phyloP scores from a whole-genome alignment of 2,329 filamentous ascomycete species.

The Bipolaris victoriae region DNA sequence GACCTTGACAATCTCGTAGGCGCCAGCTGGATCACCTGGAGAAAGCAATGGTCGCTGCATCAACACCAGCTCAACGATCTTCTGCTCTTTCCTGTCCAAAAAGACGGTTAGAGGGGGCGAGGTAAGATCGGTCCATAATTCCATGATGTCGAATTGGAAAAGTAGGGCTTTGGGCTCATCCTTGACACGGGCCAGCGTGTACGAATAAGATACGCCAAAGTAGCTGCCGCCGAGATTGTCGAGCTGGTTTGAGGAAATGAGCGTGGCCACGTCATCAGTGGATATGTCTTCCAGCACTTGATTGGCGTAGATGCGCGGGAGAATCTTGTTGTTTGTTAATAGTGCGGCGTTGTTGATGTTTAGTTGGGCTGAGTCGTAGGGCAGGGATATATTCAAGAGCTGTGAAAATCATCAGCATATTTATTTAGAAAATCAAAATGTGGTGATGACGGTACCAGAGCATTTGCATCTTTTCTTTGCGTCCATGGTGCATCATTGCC shows the following conservation, averaged over 20 bases:
- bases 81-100: slow-evolving; percentile 29
- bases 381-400: slow-evolving; percentile 42
- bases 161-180: slow-evolving; percentile 26
- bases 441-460: slow-evolving; percentile 23
- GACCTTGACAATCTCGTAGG: slow-evolving; percentile 36
- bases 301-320: slow-evolving; percentile 36
- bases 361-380: slow-evolving; percentile 33
- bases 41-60: slow-evolving; percentile 34
- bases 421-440: neutral
- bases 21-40: slow-evolving; percentile 22
- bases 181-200: slow-evolving; percentile 29
- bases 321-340: slow-evolving; percentile 21
- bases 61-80: slow-evolving; percentile 38
- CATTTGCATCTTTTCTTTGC: slow-evolving; percentile 34
- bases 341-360: slow-evolving; percentile 36
- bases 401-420: neutral
- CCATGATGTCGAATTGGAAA: slow-evolving; percentile 41
- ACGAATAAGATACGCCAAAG: slow-evolving; percentile 41
- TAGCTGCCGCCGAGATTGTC: slow-evolving; percentile 30
- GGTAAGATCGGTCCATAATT: slow-evolving; percentile 28
- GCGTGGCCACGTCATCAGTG: slow-evolving; percentile 16
- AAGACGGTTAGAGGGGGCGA: slow-evolving; percentile 16
- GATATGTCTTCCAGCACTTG: slow-evolving; percentile 38
- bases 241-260: slow-evolving; percentile 29
- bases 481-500: slow-evolving; percentile 35